These are phyloP conservation scores for Mycena amicta DNA, from an alignment of 768 basidiomycete species.

Conservation along the genomic window DNA sequence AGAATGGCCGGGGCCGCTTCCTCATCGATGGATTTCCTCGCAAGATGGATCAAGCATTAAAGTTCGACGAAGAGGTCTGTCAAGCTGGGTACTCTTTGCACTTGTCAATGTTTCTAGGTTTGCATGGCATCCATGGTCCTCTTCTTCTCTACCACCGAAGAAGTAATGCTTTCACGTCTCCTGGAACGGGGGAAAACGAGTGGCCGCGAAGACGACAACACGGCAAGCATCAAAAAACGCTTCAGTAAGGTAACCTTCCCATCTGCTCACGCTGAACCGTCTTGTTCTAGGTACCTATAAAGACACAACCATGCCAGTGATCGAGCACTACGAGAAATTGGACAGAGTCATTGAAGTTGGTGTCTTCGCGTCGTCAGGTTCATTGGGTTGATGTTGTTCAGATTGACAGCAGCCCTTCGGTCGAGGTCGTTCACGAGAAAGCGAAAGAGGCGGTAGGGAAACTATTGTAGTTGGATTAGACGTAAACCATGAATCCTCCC, in stretches of 20 bases:
- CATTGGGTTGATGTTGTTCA: constrained; percentile 27
- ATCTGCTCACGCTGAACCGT: background rate
- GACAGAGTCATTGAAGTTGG: constrained; percentile 81
- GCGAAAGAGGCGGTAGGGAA: constrained; percentile 57
- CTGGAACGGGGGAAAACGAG: constrained; percentile 91
- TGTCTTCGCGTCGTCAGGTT: constrained; percentile 3
- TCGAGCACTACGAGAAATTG: constrained; percentile 70
- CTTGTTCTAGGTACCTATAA: constrained; percentile 79
- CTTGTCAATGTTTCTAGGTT: constrained; percentile 50
- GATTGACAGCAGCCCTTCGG: constrained; percentile 66
- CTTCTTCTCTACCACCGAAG: constrained; percentile 86
- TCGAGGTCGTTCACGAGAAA: constrained; percentile 34
- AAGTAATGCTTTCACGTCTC: constrained; percentile 84
- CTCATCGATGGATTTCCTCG: constrained; percentile 97
- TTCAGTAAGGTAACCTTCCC: constrained; percentile 86
- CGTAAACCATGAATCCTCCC: constrained; percentile 51
- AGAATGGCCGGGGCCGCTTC: constrained; percentile 77
- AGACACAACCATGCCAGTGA: constrained; percentile 90
- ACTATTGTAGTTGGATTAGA: constrained; percentile 35
- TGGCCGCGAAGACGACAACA: constrained; percentile 95
- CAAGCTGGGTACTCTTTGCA: background rate
- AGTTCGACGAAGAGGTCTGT: constrained; percentile 84
- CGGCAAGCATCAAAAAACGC: constrained; percentile 94
- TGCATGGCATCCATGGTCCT: constrained; percentile 80
- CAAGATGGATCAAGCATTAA: constrained; percentile 96